Conservation (phyloP, 176 grass and related monocot species). For the Carex scoparia region DNA sequence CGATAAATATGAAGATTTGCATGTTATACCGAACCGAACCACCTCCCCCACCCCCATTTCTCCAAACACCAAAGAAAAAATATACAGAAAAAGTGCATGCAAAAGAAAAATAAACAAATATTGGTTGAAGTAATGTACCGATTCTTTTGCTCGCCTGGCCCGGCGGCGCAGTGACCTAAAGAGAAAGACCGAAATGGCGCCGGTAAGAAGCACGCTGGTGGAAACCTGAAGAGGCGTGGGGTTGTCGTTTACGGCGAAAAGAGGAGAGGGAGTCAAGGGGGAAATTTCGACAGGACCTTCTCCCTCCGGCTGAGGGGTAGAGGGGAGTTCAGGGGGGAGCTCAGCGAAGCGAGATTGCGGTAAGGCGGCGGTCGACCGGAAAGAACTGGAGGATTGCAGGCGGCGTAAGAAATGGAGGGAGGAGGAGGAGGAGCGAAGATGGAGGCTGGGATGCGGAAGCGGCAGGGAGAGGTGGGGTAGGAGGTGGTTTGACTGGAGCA, state of each 20-base stretch:
- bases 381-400: slow-evolving; percentile 14
- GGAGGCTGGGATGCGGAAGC: background rate
- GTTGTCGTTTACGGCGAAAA: slow-evolving; percentile 63
- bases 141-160: slow-evolving; percentile 75
- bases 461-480: slow-evolving; percentile 25
- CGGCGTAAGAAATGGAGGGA: background rate
- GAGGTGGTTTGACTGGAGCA: slow-evolving; percentile 42
- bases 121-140: slow-evolving; percentile 29
- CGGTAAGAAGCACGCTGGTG: slow-evolving; percentile 80
- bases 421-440: background rate
- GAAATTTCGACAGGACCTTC: slow-evolving; percentile 41
- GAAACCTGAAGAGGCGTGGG: slow-evolving; percentile 64
- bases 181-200: slow-evolving; percentile 78
- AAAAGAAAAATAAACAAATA: background rate
- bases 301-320: slow-evolving; percentile 11
- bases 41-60: no score
- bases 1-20: background rate
- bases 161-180: slow-evolving; percentile 89
- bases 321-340: background rate
- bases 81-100: background rate
- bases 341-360: slow-evolving; percentile 25
- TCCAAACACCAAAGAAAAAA: no score
- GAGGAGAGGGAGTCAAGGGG: background rate
- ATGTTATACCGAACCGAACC: background rate
- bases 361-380: slow-evolving; percentile 7